Conservation (phyloP, 805 yeast genomes). For the Blastobotrys attinorum region DNA sequence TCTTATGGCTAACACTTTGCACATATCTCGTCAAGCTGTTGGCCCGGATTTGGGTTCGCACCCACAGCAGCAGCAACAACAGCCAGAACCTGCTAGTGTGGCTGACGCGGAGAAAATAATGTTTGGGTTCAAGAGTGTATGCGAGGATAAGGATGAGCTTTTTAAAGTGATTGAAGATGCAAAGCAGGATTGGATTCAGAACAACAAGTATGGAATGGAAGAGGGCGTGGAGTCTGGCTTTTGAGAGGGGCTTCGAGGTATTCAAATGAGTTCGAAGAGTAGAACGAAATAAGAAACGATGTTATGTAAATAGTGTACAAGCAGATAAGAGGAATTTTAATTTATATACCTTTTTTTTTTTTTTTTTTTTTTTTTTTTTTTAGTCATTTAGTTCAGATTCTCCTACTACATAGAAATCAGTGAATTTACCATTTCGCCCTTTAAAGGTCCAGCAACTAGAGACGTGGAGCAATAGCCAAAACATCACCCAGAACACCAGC, state of each 20-base stretch:
- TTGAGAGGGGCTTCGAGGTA: too few species aligned
- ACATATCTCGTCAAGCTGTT: constrained; percentile 60
- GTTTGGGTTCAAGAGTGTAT: constrained; percentile 57
- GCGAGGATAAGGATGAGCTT: constrained; percentile 46
- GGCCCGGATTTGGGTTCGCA: too few species aligned
- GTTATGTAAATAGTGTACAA: too few species aligned
- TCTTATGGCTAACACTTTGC: constrained; percentile 81
- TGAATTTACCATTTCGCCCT: neutral
- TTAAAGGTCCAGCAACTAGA: too few species aligned
- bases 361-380: neutral
- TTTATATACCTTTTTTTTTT: neutral
- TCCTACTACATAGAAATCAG: neutral
- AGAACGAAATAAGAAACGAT: too few species aligned
- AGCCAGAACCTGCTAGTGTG: constrained; percentile 1
- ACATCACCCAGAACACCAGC: constrained; percentile 93
- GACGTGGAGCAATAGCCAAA: constrained; percentile 83
- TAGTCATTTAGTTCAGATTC: too few species aligned
- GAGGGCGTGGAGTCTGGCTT: neutral
- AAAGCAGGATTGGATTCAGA: constrained; percentile 66
- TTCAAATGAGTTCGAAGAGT: too few species aligned
- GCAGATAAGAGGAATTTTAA: too few species aligned
- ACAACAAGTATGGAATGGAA: constrained; percentile 26
- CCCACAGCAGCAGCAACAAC: neutral
- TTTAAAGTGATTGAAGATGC: constrained; percentile 31
- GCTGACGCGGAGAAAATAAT: constrained; percentile 37